phyloP scores from a whole-genome alignment of 2,329 filamentous ascomycete species.

The Myriosclerotinia curreyana region DNA sequence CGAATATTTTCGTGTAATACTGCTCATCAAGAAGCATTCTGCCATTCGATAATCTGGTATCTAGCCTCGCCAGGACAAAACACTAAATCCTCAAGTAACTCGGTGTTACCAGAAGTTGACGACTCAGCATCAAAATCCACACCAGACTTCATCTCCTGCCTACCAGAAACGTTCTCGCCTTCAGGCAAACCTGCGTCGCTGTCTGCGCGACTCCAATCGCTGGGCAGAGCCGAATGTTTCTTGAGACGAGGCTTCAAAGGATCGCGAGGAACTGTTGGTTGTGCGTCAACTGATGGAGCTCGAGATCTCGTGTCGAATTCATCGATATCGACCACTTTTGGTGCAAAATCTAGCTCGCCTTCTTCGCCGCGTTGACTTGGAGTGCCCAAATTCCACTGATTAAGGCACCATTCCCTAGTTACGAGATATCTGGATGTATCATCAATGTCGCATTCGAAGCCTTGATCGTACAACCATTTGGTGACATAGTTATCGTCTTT shows the following conservation, averaged over 20 bases:
- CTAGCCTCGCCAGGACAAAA: background rate
- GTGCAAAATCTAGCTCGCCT: background rate
- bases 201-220: background rate
- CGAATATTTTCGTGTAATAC: background rate
- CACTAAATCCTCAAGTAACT: background rate
- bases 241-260: too few relatives aligned
- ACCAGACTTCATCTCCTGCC: background rate
- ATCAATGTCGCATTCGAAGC: background rate
- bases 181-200: background rate
- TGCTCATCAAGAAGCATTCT: background rate
- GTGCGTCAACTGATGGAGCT: background rate
- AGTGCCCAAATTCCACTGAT: background rate
- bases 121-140: background rate
- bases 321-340: background rate
- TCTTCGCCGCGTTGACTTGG: background rate
- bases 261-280: background rate
- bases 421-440: rapidly evolving
- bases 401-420: background rate
- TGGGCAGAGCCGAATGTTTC: background rate
- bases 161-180: background rate
- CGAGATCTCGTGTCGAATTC: background rate
- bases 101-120: background rate
- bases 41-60: background rate
- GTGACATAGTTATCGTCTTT: background rate
- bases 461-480: background rate